phyloP scores from a whole-genome alignment of 257 asterid species.

The Ligustrum vulgare region DNA sequence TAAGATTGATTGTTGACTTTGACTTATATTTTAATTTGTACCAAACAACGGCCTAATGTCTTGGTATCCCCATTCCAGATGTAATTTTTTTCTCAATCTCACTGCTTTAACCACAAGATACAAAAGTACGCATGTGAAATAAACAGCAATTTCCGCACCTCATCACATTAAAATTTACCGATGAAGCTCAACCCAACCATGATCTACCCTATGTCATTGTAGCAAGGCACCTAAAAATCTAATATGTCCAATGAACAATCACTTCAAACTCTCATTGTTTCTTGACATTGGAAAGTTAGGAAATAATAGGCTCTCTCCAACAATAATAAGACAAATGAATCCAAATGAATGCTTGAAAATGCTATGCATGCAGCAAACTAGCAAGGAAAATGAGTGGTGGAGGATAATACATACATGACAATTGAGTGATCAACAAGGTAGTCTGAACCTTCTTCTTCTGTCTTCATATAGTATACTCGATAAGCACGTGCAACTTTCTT shows the following conservation, averaged over 20 bases:
- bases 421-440: slow-evolving; percentile 98
- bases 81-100: neutral
- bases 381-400: slow-evolving; percentile 7
- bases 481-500: slow-evolving; percentile 88
- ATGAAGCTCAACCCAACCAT: neutral
- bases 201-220: neutral
- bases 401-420: slow-evolving; percentile 66
- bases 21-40: too few species aligned
- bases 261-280: slow-evolving; percentile 4
- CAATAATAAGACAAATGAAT: neutral
- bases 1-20: too few species aligned
- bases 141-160: neutral
- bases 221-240: neutral
- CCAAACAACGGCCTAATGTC: neutral
- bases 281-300: neutral
- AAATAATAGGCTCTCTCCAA: neutral
- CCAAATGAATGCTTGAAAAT: neutral
- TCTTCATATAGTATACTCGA: slow-evolving; percentile 95
- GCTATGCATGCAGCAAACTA: neutral
- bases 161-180: neutral
- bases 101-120: neutral
- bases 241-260: neutral
- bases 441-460: slow-evolving; percentile 92
- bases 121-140: neutral
- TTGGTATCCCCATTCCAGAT: neutral